phyloP scores from a whole-genome alignment of 2,329 filamentous ascomycete species.

The Diplodia intermedia region DNA sequence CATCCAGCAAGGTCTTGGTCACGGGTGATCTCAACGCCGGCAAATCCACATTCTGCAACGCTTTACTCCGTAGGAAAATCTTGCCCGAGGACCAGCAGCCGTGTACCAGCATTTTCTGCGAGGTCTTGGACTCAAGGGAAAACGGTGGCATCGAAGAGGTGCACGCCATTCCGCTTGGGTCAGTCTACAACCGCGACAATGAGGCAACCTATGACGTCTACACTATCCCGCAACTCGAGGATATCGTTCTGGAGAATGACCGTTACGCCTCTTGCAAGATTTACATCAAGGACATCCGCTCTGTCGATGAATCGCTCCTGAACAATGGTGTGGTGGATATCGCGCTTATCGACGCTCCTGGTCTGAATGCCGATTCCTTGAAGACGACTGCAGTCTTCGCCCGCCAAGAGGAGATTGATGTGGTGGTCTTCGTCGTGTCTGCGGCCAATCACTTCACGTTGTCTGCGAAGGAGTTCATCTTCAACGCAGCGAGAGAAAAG shows the following conservation, averaged over 20 bases:
- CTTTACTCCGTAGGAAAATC: constrained; percentile 88
- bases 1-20: constrained; percentile 92
- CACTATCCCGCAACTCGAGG: constrained; percentile 76
- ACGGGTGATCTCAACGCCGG: constrained; percentile 97
- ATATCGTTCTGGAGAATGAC: constrained; percentile 87
- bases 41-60: constrained; percentile 99
- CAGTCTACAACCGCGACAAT: constrained; percentile 83
- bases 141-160: constrained; percentile 94
- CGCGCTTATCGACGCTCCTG: constrained; percentile 93
- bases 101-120: constrained; percentile 97
- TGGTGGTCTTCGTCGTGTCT: constrained; percentile 97
- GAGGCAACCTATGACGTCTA: constrained; percentile 95
- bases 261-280: constrained; percentile 95
- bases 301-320: constrained; percentile 89
- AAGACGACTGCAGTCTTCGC: constrained; percentile 98
- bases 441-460: constrained; percentile 98
- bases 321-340: constrained; percentile 99
- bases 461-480: constrained; percentile 97
- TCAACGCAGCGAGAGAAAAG: constrained; percentile 93
- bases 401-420: constrained; percentile 96
- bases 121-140: constrained; percentile 89
- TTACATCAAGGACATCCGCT: constrained; percentile 88
- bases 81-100: constrained; percentile 97
- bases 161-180: constrained; percentile 86
- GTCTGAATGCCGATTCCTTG: constrained; percentile 92